Evolutionary conservation across 176 grass and related monocot species (phyloP).

Genomic region (Juncus inflexus): DNA sequence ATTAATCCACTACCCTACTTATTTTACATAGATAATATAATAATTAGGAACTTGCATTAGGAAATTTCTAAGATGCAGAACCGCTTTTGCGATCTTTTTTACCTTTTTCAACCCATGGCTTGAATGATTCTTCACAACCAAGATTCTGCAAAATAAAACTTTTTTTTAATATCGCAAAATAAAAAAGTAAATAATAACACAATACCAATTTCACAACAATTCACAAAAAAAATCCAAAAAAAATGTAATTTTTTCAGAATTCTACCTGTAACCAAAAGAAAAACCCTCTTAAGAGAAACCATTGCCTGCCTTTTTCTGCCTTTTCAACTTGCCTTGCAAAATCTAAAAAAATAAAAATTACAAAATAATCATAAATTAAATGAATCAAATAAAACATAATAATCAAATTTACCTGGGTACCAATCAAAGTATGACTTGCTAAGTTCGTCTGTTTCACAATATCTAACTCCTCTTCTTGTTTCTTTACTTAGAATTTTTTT

Average conservation of each 20-base stretch:
- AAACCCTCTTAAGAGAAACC: slow-evolving; percentile 70
- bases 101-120: slow-evolving; percentile 44
- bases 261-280: slow-evolving; percentile 79
- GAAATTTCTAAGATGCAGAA: background rate
- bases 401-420: slow-evolving; percentile 53
- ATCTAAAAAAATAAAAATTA: slow-evolving; percentile 41
- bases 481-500: slow-evolving; percentile 38
- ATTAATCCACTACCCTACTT: background rate
- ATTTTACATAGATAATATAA: background rate
- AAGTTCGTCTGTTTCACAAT: slow-evolving; percentile 30
- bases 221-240: background rate
- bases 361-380: slow-evolving; percentile 1
- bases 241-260: background rate
- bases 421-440: slow-evolving; percentile 58
- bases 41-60: too few species aligned
- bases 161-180: slow-evolving; percentile 12
- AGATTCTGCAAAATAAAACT: slow-evolving; percentile 49
- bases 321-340: slow-evolving; percentile 34
- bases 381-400: slow-evolving; percentile 5
- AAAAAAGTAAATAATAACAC: background rate
- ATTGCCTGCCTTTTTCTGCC: slow-evolving; percentile 16
- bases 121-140: slow-evolving; percentile 46
- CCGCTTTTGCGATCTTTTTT: slow-evolving; percentile 24
- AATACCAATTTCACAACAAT: background rate
- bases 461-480: slow-evolving; percentile 33